These are phyloP conservation scores for Thermothielavioides terrestris DNA, from an alignment of 495 filamentous ascomycete species.

Conservation along the genomic window DNA sequence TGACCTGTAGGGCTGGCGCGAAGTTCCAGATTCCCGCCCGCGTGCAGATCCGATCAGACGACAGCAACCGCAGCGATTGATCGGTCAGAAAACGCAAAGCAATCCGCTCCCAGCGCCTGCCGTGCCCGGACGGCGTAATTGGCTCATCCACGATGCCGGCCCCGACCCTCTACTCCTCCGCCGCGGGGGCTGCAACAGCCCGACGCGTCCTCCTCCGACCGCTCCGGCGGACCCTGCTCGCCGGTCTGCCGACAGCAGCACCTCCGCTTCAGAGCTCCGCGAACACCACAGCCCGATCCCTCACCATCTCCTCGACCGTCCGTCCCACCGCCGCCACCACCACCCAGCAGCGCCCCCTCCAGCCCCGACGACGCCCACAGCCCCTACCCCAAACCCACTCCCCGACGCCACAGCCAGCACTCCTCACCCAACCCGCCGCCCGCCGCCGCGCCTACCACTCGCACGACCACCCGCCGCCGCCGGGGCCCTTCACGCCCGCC, in stretches of 20 bases:
- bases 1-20: too few species aligned
- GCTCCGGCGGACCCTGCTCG: background rate
- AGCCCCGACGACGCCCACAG: background rate
- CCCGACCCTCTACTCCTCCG: background rate
- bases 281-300: background rate
- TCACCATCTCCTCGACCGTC: background rate
- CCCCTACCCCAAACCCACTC: too few species aligned
- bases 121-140: background rate
- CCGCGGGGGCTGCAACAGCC: constrained; percentile 1
- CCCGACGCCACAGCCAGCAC: constrained; percentile 4
- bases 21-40: too few species aligned
- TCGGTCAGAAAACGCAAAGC: background rate
- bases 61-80: background rate
- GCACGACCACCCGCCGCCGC: constrained; percentile 47
- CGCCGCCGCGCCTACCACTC: constrained; percentile 62
- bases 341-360: background rate
- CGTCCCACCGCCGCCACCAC: background rate
- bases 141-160: background rate
- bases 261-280: background rate
- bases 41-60: background rate
- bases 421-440: background rate
- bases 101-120: background rate
- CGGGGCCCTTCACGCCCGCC: constrained; percentile 52
- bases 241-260: background rate
- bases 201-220: constrained; percentile 8